Base-by-base conservation (phyloP, 306 rosid genomes). In the Trifolium dubium region DNA sequence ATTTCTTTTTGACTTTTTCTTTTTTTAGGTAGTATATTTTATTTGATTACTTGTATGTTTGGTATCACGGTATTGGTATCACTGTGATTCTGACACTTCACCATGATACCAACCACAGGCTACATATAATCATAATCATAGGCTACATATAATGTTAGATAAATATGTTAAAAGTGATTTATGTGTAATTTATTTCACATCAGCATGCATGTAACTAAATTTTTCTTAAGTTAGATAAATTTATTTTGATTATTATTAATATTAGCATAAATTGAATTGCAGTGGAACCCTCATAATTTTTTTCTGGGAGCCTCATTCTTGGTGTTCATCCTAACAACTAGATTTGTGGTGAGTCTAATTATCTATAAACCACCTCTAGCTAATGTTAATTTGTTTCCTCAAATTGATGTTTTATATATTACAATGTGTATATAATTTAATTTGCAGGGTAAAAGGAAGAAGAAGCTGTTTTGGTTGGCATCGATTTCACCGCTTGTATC, bases 391-490 rank as follows among this genome's bases (percentile, higher is more conserved):
- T 74, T 47, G 9, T 53, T 54, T 2, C 10, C 30, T 34, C 1
- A 75, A 67, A 54, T 53, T 40, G 35, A 55, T 66, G 37, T n/a
- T 50, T 31, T 61, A 61, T 14, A 12, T 37, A 23, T 23, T 23
- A 23, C 23, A 23, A 23, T 23, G 23, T 62, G 46, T 39, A 11
- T 54, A 56, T 12, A 56, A 18, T 19, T 19, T 19, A 8, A 3
- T 23, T 29, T 6, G 2, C 89, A 91, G 97, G 89, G 87, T 54
- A 84, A 72, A 78, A 87, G 41, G 83, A 87, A 80, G 82, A 88
- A 77, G 87, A 87, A 85, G 23, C 61, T 93, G 34, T 89, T 91
- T 81, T 89, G 98, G 97, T 74, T 93, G 84, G 79, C 96, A 55
- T 91, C 97, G 49, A 80, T 89, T 11, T 79, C 97, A 18, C 96